Percentiles rank a stretch among this genome's conserved stretches.
Conservation (phyloP, 1,284 basidiomycete genomes). For the Sanghuangporus weigelae region DNA sequence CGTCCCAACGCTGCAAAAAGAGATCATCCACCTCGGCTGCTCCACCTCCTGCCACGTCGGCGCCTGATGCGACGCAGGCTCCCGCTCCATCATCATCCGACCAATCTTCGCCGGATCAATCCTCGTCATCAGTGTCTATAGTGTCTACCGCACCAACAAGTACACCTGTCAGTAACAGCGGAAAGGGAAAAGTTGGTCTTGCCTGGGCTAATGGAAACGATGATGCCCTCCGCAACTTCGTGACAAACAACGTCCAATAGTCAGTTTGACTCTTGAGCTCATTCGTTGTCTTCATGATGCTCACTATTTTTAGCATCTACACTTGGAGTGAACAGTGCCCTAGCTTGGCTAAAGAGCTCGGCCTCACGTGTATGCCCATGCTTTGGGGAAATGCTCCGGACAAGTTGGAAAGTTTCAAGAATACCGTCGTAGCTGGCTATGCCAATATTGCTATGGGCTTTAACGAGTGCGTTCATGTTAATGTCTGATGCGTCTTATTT, state of each 20-base stretch:
- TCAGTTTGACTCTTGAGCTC: constrained; percentile 29
- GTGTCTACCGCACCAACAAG: background rate
- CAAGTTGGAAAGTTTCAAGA: constrained; percentile 38
- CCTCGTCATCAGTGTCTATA: background rate
- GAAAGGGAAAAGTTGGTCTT: constrained; percentile 51
- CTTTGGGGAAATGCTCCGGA: constrained; percentile 52
- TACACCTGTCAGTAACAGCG: constrained; percentile 1
- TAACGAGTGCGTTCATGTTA: constrained; percentile 55
- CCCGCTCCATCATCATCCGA: constrained; percentile 6
- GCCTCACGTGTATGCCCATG: constrained; percentile 57
- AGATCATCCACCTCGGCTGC: constrained; percentile 24
- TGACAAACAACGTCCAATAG: constrained; percentile 38
- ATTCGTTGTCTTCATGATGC: background rate
- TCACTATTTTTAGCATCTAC: constrained; percentile 41
- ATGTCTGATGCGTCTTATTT: background rate
- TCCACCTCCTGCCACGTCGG: constrained; percentile 7
- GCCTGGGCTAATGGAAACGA: constrained; percentile 59
- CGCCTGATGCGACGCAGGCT: background rate
- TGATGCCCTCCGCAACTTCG: constrained; percentile 41
- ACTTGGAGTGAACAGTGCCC: constrained; percentile 50
- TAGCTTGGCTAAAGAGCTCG: constrained; percentile 31
- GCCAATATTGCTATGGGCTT: constrained; percentile 53
- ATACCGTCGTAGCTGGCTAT: constrained; percentile 41
- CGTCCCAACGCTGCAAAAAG: constrained; percentile 47
- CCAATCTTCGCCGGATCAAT: background rate